Base-by-base conservation (phyloP, 1,139 yeast species). In the Saccharomyces hybrid region DNA sequence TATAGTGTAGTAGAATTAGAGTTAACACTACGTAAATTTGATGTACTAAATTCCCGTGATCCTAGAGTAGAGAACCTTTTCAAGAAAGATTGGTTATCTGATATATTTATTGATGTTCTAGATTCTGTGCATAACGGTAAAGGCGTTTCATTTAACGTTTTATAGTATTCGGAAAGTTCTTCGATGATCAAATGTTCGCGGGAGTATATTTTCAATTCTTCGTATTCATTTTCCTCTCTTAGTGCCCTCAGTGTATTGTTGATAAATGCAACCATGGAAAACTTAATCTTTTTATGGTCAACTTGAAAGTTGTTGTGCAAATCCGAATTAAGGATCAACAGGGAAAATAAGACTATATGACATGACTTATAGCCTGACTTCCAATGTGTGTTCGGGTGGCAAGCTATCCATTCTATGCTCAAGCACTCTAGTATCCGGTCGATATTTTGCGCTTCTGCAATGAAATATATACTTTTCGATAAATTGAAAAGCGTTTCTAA, bases 391-490 rank as follows among this genome's bases (percentile, higher is more conserved):
- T 54, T 53, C 1, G 63, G 59, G 52, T 62, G 56, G 3, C 51
- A 54, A 11, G 51, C 42, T 3, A 58, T 55, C 86, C 91, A 89
- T 55, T 86, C 78, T 57, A 79, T 78, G 26, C 95, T 78, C 66
- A 88, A 84, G 1, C 86, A 76, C 47, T 86, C 84, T 56, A 89
- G 72, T 25, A 88, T 78, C 49, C 88, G 77, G 70, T 88, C 96
- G 56, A 89, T 80, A 63, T 86, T 88, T 62, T 87, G 95, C 1
- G 95, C 83, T 68, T 89, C 97, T 2, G 95, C 96, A 63, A 83
- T 83, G 63, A 89, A 76, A 67, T 85, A 86, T 28, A 89, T 68
- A 60, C 77, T 80, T 29, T 80, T 76, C 60, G 95, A 88, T 48
- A 89, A 72, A 52, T 71, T 70, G 46, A 93, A 73, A 16, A 89